Conservation (phyloP, 257 asterid species). For the Gentiana dahurica region DNA sequence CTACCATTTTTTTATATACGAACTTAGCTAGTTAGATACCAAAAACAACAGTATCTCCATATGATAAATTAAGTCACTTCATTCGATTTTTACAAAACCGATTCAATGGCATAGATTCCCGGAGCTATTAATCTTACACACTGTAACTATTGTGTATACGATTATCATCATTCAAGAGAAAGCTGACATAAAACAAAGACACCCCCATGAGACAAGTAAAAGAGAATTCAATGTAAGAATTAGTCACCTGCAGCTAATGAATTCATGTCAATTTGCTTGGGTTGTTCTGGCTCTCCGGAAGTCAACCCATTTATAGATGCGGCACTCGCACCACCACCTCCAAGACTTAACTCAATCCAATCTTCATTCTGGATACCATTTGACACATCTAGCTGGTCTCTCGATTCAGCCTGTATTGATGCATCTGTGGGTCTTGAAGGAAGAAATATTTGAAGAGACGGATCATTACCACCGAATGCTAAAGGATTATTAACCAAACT, state of each 20-base stretch:
- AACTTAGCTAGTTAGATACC: no score
- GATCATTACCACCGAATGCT: constrained; percentile 63
- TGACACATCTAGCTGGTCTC: constrained; percentile 47
- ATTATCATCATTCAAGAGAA: background rate
- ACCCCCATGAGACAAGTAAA: background rate
- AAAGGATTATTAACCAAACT: constrained; percentile 67
- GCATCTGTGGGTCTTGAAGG: constrained; percentile 72
- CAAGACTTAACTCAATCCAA: constrained; percentile 87
- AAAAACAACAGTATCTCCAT: no score
- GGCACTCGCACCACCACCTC: constrained; percentile 47
- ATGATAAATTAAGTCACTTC: no score
- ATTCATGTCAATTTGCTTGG: constrained; percentile 39
- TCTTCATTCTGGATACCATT: constrained; percentile 66
- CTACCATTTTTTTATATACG: no score
- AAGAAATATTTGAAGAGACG: constrained; percentile 88
- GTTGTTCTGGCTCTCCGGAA: constrained; percentile 35
- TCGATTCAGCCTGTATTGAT: constrained; percentile 40
- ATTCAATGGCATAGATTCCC: no score
- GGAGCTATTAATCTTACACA: no score
- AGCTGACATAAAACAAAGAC: background rate
- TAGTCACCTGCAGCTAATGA: constrained; percentile 54
- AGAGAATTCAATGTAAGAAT: background rate
- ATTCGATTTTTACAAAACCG: no score
- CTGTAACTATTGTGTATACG: no score
- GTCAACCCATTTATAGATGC: constrained; percentile 37